Evolutionary conservation across 208 protist species (phyloP).

Genomic region (Wallacemonas sp.): DNA sequence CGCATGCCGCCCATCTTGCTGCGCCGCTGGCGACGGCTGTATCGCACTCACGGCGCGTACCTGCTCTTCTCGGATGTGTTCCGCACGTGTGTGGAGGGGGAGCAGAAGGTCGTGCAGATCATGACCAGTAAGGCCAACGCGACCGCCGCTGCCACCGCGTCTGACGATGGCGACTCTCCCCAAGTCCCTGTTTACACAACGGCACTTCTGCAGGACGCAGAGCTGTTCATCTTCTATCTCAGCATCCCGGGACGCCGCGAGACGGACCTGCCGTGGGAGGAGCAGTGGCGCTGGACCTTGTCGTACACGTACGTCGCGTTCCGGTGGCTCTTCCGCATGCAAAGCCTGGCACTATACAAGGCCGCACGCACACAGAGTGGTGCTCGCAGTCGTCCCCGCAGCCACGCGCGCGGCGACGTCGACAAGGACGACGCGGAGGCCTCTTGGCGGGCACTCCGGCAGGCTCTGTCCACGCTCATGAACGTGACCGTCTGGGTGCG

Average conservation of each 20-base stretch:
- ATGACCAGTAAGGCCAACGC: not conserved
- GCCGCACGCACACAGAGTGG: not conserved
- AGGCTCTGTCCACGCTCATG: slow-evolving; percentile 38
- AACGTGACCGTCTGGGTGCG: slow-evolving; percentile 77
- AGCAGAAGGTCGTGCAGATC: slow-evolving; percentile 15
- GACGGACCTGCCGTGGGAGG: slow-evolving; percentile 30
- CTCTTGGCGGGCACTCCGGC: slow-evolving; percentile 18
- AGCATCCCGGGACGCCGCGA: slow-evolving; percentile 44
- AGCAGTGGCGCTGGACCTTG: slow-evolving; percentile 37
- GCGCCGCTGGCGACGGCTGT: slow-evolving; percentile 31
- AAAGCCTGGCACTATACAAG: not conserved
- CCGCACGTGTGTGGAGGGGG: slow-evolving; percentile 25
- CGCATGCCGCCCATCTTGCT: slow-evolving; percentile 41
- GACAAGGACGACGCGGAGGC: not conserved
- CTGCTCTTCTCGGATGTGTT: slow-evolving; percentile 34
- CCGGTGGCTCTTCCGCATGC: slow-evolving; percentile 27
- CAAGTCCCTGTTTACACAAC: slow-evolving; percentile 19
- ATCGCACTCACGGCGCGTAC: slow-evolving; percentile 29
- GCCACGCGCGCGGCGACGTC: too few species aligned
- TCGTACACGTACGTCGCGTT: slow-evolving; percentile 33
- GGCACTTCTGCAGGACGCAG: slow-evolving; percentile 37
- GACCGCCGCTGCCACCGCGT: slow-evolving; percentile 40
- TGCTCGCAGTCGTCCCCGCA: too few species aligned
- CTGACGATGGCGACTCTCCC: too few species aligned
- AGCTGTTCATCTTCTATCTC: slow-evolving; percentile 48